Base-by-base conservation (phyloP, 1,139 yeast genomes). In the Geotrichum reessii region DNA sequence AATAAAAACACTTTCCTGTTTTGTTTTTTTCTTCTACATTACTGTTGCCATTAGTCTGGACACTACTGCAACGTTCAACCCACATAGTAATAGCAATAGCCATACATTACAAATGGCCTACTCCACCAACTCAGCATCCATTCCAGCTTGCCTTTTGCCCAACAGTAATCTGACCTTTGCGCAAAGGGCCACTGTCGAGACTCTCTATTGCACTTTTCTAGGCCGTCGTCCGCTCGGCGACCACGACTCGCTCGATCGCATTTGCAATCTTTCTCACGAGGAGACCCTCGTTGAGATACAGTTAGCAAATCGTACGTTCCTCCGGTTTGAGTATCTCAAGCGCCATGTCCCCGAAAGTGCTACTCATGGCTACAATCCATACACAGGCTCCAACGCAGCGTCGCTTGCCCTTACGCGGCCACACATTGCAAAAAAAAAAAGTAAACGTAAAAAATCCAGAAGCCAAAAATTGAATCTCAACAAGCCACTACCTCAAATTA, bases 191-290 rank as follows among this genome's bases (percentile, higher is more conserved):
- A 37, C 44, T n/a, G 19, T 37, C 17, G 44, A 37, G 9, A 14
- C 44, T 7, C 44, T 37, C 22, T n/a, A n/a, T 7, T 19, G 17
- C n/a, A 37, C 17, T 1, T 37, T 37, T n/a, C 1, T 37, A n/a
- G 44, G 19, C 3, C 44, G 44, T 19, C 44, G n/a, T 12, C 44
- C 44, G 17, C 44, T 37, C 21, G 44, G 44, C 1, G 17, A 22
- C 25, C 55, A 46, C 50, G 55, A 52, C 50, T 52, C 55, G 9
- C 55, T 52, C 50, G 50, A 52, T 50, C 42, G 55, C 21, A 52
- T 52, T 11, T 31, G 47, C 46, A 25, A 44, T 4, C 33, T 52
- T 40, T 12, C 44, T n/a, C 22, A 37, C 11, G 22, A 40, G 7
- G 55, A 52, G 14, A 49, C 55, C 6, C 27, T 21, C 28, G n/a